Percentiles rank a stretch among this genome's conserved stretches.
Evolutionary conservation across 1,284 basidiomycete genomes (phyloP).

Genomic region (Malassezia brasiliensis): DNA sequence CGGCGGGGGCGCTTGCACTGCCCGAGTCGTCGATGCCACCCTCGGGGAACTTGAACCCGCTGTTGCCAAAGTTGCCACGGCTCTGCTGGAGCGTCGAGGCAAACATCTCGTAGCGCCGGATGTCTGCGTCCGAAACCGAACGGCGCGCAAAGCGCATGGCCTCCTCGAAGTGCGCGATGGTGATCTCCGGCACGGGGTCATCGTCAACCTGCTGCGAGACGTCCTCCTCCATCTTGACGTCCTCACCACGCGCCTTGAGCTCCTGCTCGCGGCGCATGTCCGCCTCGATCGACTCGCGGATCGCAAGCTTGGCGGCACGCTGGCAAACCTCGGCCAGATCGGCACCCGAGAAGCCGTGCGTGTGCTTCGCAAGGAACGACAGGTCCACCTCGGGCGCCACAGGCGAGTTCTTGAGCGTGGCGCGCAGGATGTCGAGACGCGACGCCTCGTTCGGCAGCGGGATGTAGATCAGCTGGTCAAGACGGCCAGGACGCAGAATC

Average conservation of each 20-base stretch:
- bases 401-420: slow-evolving; percentile 85
- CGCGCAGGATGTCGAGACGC: slow-evolving; percentile 81
- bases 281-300: slow-evolving; percentile 85
- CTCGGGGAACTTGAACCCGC: slow-evolving; percentile 90
- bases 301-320: slow-evolving; percentile 89
- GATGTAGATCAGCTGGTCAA: slow-evolving; percentile 59
- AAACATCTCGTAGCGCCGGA: slow-evolving; percentile 63
- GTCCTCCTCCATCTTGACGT: slow-evolving; percentile 20
- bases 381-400: slow-evolving; percentile 78
- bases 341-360: slow-evolving; percentile 97
- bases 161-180: slow-evolving; percentile 71
- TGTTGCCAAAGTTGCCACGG: slow-evolving; percentile 57
- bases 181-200: slow-evolving; percentile 94
- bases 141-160: slow-evolving; percentile 69
- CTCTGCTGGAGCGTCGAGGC: slow-evolving; percentile 44
- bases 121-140: slow-evolving; percentile 60
- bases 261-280: slow-evolving; percentile 76
- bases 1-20: slow-evolving; percentile 18
- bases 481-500: slow-evolving; percentile 91
- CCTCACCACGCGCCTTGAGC: slow-evolving; percentile 29
- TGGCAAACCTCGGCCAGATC: slow-evolving; percentile 98
- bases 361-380: slow-evolving; percentile 76
- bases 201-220: slow-evolving; percentile 57
- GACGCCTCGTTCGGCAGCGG: slow-evolving; percentile 78
- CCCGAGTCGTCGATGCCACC: slow-evolving; percentile 40